Evolutionary conservation across 2,329 filamentous ascomycete genomes (phyloP), one percentile per base, ranked within the genome.

Genomic region (Phyllosticta ampelicida): DNA sequence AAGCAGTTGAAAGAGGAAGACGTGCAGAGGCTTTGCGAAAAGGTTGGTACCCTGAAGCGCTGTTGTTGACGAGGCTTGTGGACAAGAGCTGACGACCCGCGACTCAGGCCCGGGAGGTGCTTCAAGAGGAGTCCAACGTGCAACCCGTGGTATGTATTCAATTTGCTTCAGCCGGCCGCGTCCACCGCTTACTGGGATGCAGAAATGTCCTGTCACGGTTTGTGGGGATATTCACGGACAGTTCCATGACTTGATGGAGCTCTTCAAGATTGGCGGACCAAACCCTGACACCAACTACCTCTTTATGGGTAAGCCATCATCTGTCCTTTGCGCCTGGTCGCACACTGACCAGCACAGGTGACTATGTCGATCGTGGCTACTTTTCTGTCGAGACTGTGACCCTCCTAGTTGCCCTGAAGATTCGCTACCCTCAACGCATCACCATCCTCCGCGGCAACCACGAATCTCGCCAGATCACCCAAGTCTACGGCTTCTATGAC

Each of bases 281-380:
- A 96, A 96, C 72, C 94, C 94, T 65, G 94, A 99, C 75, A 97
- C 94, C 71, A 97, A 97, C 79, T 97, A 97, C 76, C 86, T 97
- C 65, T 97, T 97, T 79, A 97, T 99, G 90, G 91, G 90, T 94
- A 77, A 70, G 56, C 52, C 20, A 61, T 65, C 61, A 60, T 61
- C 36, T 63, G 60, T 51, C 58, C 60, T 29, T 58, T 61, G 29
- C 58, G 5, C 54, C 30, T 51, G 51, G 23, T 50, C 28, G 23
- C 30, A 48, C 49, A 49, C 51, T 62, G 59, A 59, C 44, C 61
- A n/a, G 51, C 29, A 36, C 64, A 95, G 90, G 94, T 72, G 94
- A 99, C 75, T 99, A 97, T 71, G 94, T 99, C 69, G 94, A 99
- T 75, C 86, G 94, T 79, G 94, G 94, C 63, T 99, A 96, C 80